A percentile compares a stretch with the other conserved stretches of the same genome.
These are phyloP conservation scores for Fraxinus sp. DNA, from an alignment of 305 asterid species.

Conservation along the genomic window DNA sequence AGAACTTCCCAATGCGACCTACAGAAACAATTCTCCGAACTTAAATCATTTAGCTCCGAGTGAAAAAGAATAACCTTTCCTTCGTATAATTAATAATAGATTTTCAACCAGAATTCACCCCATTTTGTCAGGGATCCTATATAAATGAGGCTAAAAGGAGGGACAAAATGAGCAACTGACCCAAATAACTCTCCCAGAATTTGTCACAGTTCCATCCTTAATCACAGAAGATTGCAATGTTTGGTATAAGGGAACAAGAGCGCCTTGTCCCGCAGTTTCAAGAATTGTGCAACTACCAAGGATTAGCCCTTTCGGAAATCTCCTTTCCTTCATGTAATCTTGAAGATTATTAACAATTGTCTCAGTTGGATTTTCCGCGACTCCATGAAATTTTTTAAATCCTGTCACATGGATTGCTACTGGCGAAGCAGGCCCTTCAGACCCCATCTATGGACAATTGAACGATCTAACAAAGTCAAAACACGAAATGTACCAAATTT, in stretches of 20 bases:
- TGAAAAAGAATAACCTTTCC: neutral
- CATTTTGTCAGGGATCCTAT: neutral
- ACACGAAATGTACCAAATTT: conserved; percentile 17
- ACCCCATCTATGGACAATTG: conserved; percentile 41
- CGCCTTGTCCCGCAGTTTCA: conserved; percentile 56
- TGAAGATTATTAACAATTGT: conserved; percentile 43
- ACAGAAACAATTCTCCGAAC: neutral
- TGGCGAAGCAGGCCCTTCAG: conserved; percentile 47
- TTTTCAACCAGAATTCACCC: neutral
- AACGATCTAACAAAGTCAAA: conserved; percentile 15
- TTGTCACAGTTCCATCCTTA: conserved; percentile 30
- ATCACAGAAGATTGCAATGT: conserved; percentile 39
- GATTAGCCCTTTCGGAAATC: conserved; percentile 46
- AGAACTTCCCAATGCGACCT: neutral
- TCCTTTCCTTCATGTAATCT: conserved; percentile 46
- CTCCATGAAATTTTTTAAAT: conserved; percentile 53
- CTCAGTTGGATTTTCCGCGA: conserved; percentile 55
- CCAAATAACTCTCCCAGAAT: conserved; percentile 45
- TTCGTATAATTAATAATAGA: neutral
- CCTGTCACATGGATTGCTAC: conserved; percentile 54
- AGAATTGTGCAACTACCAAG: conserved; percentile 56
- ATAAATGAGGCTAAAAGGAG: neutral
- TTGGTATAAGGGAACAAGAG: conserved; percentile 39
- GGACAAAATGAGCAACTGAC: conserved; percentile 31
- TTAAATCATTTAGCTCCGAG: neutral